phyloP scores from a whole-genome alignment of 768 basidiomycete species.

The Astraeus odoratus region DNA sequence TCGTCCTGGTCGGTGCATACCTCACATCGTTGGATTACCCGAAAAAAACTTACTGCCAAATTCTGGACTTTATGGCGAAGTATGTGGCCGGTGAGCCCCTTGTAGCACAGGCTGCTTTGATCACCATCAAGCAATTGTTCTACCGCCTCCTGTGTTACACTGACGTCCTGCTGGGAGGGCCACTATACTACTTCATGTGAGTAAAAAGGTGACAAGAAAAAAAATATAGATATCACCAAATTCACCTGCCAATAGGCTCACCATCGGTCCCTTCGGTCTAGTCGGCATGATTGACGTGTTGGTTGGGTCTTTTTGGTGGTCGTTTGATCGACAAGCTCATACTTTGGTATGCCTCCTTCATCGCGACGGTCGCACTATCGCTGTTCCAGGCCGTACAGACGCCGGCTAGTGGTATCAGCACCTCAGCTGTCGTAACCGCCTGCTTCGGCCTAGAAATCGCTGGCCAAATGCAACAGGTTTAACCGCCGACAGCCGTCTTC shows the following conservation, averaged over 20 bases:
- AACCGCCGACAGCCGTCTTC: conserved; percentile 53
- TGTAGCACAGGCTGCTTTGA: conserved; percentile 59
- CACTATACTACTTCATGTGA: conserved; percentile 68
- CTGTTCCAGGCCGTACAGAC: conserved; percentile 58
- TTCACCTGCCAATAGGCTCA: conserved; percentile 26
- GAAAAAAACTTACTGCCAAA: conserved; percentile 65
- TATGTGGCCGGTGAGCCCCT: conserved; percentile 73
- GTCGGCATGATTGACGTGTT: conserved; percentile 68
- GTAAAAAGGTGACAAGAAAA: conserved; percentile 6
- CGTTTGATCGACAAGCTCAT: conserved; percentile 61
- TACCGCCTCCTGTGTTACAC: conserved; percentile 60
- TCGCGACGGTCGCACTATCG: conserved; percentile 41
- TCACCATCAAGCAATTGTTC: conserved; percentile 57
- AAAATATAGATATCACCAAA: not conserved
- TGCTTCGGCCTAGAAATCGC: conserved; percentile 69
- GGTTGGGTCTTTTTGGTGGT: conserved; percentile 61
- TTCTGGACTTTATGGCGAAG: conserved; percentile 72
- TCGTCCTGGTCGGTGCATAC: conserved; percentile 55
- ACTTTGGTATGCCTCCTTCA: conserved; percentile 71
- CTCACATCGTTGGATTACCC: conserved; percentile 78
- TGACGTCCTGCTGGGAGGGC: conserved; percentile 73
- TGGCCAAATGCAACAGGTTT: conserved; percentile 69
- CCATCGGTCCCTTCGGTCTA: conserved; percentile 70
- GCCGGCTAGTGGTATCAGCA: conserved; percentile 60
- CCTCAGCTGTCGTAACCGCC: conserved; percentile 63